phyloP scores from a whole-genome alignment of 345 rosid genomes.

The thale cress (Arabidopsis thaliana) region TAIR10.1 NC_003074.8:6381001-6381500 shows the following conservation, averaged over 20 bases:
- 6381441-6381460: neutral
- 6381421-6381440: neutral
- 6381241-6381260: neutral
- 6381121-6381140: conserved; percentile 32
- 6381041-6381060: neutral
- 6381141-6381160: conserved; percentile 47
- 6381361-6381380: conserved; percentile 41
- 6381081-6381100: no score
- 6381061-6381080: neutral
- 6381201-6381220: conserved; percentile 58
- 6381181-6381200: conserved; percentile 54
- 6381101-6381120: conserved; percentile 30
- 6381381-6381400: conserved; percentile 19
- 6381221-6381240: conserved; percentile 24
- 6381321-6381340: conserved; percentile 28
- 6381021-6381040: neutral
- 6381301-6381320: conserved; percentile 19
- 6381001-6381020: neutral
- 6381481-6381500: neutral
- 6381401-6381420: neutral
- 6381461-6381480: neutral
- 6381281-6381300: conserved; percentile 42
- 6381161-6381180: conserved; percentile 71
- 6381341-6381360: conserved; percentile 42
- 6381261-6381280: conserved; percentile 42